Percentiles rank a stretch among this genome's conserved stretches.
Conservation (phyloP, 1,284 basidiomycete genomes). For the Marasmius fiardii region DNA sequence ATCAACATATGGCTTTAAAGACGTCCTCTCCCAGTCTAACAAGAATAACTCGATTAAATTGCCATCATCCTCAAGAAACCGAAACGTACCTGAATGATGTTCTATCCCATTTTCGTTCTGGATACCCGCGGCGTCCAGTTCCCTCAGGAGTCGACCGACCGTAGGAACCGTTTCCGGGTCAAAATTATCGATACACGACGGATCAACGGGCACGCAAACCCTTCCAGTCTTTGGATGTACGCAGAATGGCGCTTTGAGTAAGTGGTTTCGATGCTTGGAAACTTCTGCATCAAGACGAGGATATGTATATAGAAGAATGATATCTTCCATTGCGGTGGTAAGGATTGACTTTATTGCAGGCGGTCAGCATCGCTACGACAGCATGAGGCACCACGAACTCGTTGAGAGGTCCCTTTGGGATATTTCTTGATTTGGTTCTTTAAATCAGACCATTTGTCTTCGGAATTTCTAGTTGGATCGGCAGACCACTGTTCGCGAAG, state of each 20-base stretch:
- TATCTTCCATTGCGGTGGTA: constrained; percentile 66
- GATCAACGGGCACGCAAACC: constrained; percentile 93
- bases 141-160: constrained; percentile 76
- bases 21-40: constrained; percentile 69
- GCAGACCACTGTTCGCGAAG: constrained; percentile 66
- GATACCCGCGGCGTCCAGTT: constrained; percentile 58
- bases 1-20: constrained; percentile 86
- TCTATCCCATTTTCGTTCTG: constrained; percentile 26
- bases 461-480: constrained; percentile 51
- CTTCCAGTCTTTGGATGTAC: constrained; percentile 95
- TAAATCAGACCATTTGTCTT: constrained; percentile 77
- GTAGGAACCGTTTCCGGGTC: constrained; percentile 88
- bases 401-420: constrained; percentile 26
- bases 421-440: constrained; percentile 32
- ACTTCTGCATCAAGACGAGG: constrained; percentile 97
- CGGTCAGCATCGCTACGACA: background rate
- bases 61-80: constrained; percentile 6
- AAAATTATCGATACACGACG: constrained; percentile 75
- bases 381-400: constrained; percentile 27
- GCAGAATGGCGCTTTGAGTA: constrained; percentile 97
- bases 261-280: constrained; percentile 95
- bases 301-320: constrained; percentile 94
- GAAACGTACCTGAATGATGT: constrained; percentile 47
- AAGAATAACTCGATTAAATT: background rate
- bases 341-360: constrained; percentile 30